These are phyloP conservation scores for Arthroderma sp. DNA, from an alignment of 2,329 filamentous ascomycete genomes.

Conservation along the genomic window DNA sequence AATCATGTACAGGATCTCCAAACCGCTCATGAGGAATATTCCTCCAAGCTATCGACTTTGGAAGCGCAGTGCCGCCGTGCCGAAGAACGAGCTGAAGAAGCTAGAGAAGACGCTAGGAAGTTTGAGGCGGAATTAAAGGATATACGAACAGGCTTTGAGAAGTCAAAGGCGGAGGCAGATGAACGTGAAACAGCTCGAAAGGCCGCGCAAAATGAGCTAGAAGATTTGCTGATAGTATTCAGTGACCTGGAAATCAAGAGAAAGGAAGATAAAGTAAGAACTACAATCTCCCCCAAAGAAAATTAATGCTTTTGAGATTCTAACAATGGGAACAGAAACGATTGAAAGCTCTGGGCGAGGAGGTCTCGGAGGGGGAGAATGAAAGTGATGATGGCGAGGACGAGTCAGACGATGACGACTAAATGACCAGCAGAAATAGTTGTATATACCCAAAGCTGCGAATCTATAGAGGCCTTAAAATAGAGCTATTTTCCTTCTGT, in stretches of 20 bases:
- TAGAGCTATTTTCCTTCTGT: not conserved
- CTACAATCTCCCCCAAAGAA: not conserved
- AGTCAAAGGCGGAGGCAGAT: constrained; percentile 20
- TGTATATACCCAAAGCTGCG: no score
- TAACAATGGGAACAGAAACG: constrained; percentile 39
- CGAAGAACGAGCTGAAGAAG: constrained; percentile 25
- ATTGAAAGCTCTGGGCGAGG: constrained; percentile 53
- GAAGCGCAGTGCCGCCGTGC: constrained; percentile 38
- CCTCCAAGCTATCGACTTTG: constrained; percentile 30
- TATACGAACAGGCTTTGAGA: constrained; percentile 18
- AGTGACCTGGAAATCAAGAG: constrained; percentile 68
- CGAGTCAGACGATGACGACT: constrained; percentile 21
- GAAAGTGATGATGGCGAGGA: constrained; percentile 42
- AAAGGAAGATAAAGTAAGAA: constrained; percentile 56
- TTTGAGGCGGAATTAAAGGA: constrained; percentile 15
- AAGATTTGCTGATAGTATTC: constrained; percentile 71
- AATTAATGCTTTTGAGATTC: constrained; percentile 2
- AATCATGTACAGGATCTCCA: constrained; percentile 48
- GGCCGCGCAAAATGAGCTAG: constrained; percentile 57
- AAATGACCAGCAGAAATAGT: not conserved
- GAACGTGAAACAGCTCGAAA: constrained; percentile 51
- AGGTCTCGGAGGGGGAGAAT: constrained; percentile 62
- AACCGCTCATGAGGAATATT: constrained; percentile 39
- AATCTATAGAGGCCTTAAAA: not conserved
- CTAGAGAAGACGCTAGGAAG: constrained; percentile 15